Base-by-base conservation (phyloP, 2,329 filamentous ascomycete species). In the Colletotrichum graminicola region DNA sequence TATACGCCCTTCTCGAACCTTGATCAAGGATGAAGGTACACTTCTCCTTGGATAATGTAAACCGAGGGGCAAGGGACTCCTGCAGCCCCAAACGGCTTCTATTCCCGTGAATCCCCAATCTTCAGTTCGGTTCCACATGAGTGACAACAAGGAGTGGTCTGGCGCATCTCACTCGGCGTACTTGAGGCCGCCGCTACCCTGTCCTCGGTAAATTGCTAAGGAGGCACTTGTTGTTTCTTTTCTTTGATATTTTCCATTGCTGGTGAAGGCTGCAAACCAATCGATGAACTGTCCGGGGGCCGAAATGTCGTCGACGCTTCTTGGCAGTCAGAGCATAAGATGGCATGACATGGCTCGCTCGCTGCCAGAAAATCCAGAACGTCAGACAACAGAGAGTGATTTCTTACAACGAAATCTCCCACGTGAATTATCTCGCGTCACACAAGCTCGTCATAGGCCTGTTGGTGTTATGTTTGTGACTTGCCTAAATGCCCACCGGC, bases 71-170 rank as follows among this genome's bases (percentile, higher is more conserved):
- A 43, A 5, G 23, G 12, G 29, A 52, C 49, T 23, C 36, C 51
- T 34, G 32, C 36, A 43, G 49, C 61, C 49, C 49, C 63, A 61
- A 55, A 66, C 67, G 67, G 63, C 63, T 67, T 64, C 63, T 55
- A 36, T 66, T 55, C 56, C 62, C 61, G 49, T 41, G 47, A 62
- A 34, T 60, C 34, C 43, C 52, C 45, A 36, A 23, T 34, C 49
- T 34, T 11, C 45, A 18, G 63, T 62, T 26, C 32, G 21, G 63
- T 67, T 51, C 67, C 64, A 45, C 51, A 67, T 52, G 39, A 60
- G 64, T 67, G 52, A 62, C 57, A 71, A 57, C 51, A 62, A 45
- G 57, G 45, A 43, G 52, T 43, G 29, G n/a, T 12, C 34, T 5
- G 43, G 61, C n/a, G 43, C 52, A 36, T 26, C 5, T 26, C 57